Conservation (phyloP, 139 green algal species). For the Tetradesmus lagerheimii region DNA sequence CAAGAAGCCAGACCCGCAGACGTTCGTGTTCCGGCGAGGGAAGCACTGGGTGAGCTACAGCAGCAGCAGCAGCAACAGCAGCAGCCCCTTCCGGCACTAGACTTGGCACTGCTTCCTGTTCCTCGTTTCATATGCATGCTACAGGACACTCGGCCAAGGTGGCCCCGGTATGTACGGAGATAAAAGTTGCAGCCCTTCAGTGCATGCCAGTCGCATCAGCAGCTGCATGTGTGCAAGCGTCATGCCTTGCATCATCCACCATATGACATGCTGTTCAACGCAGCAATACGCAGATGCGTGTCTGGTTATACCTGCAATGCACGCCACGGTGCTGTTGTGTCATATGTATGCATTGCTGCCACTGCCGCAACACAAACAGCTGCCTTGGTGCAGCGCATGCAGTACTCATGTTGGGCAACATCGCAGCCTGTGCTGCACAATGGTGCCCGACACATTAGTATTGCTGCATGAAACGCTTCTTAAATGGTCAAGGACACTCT, state of each 20-base stretch:
- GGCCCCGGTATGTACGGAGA: background rate
- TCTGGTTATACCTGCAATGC: too few species aligned
- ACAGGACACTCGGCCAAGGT: too few species aligned
- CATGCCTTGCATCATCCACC: background rate
- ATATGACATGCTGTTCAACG: too few species aligned
- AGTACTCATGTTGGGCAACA: too few species aligned
- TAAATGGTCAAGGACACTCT: too few species aligned
- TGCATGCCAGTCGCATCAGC: background rate
- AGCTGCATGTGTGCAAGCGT: background rate
- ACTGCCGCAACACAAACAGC: too few species aligned
- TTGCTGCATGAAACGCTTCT: too few species aligned
- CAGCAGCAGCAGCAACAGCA: conserved; percentile 52
- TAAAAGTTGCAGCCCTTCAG: background rate
- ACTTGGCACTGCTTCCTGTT: background rate
- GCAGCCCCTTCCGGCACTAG: conserved; percentile 68
- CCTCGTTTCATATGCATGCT: background rate
- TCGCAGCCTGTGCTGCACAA: background rate
- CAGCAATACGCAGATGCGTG: too few species aligned
- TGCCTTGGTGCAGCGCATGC: too few species aligned
- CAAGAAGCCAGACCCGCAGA: conserved; percentile 81
- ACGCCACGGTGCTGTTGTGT: too few species aligned
- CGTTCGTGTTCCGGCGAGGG: conserved; percentile 86
- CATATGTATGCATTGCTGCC: too few species aligned
- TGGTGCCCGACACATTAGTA: too few species aligned
- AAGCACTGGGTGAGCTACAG: conserved; percentile 35